Evolutionary conservation across 441 rosid genomes (phyloP).

Genomic region (Adansonia rubrostipa): DNA sequence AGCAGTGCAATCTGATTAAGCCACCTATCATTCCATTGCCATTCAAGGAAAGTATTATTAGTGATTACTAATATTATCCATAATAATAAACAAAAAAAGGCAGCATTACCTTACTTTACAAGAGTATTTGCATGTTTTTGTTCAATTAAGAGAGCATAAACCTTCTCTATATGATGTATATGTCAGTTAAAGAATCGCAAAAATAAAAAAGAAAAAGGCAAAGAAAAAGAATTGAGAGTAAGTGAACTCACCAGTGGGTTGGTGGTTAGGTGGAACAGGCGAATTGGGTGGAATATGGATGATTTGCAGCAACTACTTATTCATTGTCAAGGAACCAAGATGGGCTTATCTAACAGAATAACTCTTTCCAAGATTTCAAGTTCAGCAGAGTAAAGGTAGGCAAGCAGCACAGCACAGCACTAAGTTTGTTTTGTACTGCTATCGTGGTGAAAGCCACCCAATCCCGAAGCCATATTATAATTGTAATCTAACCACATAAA

Average conservation of each 20-base stretch:
- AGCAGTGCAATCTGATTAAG: too few relatives aligned
- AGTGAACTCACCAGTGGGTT: neutral
- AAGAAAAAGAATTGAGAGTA: neutral
- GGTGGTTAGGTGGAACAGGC: neutral
- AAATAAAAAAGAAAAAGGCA: neutral
- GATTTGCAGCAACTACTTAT: neutral
- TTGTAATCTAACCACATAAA: too few relatives aligned
- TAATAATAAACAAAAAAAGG: too few relatives aligned
- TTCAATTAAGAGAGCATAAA: too few relatives aligned
- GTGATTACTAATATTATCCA: too few relatives aligned
- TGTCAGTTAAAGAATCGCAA: slow-evolving; percentile 1
- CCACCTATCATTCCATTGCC: too few relatives aligned
- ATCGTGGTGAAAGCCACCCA: neutral
- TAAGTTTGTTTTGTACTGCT: too few relatives aligned
- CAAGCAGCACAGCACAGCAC: neutral
- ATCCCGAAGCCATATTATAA: neutral
- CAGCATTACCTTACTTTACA: too few relatives aligned
- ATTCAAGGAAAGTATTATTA: too few relatives aligned
- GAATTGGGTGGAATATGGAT: neutral
- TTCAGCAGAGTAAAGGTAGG: neutral
- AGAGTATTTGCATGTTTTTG: too few relatives aligned
- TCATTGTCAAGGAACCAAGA: neutral
- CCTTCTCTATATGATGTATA: slow-evolving; percentile 14
- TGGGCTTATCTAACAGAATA: neutral
- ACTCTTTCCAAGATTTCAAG: neutral